Percentiles rank a stretch among this genome's conserved stretches.
Conservation (phyloP, 192 early-diverging fungal genomes). For the Podochytrium sp. region DNA sequence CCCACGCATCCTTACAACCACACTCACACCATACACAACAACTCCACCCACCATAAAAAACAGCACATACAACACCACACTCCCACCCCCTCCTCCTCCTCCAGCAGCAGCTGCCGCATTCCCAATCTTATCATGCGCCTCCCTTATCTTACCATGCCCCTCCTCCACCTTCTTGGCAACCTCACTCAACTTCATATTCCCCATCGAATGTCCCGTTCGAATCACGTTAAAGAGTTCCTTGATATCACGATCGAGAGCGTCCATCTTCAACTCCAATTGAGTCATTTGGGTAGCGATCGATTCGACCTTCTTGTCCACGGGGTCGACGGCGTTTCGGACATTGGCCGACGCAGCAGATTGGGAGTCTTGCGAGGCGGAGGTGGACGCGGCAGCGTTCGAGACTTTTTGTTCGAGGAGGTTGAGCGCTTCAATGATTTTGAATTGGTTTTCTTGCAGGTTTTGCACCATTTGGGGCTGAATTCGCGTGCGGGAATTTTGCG, state of each 20-base stretch:
- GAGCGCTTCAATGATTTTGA: conserved; percentile 55
- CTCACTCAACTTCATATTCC: conserved; percentile 15
- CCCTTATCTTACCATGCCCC: conserved; percentile 12
- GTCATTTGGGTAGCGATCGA: conserved; percentile 25
- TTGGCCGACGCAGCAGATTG: neutral
- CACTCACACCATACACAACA: conserved; percentile 28
- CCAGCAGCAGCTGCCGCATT: neutral
- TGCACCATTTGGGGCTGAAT: conserved; percentile 38
- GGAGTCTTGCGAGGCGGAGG: conserved; percentile 5
- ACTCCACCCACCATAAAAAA: conserved; percentile 34
- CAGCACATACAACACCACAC: conserved; percentile 12
- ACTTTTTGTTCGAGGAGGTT: conserved; percentile 46
- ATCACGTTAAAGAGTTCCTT: conserved; percentile 17
- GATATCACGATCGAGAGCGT: conserved; percentile 25
- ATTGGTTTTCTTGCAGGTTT: conserved; percentile 54
- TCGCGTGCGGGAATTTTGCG: neutral
- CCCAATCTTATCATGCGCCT: conserved; percentile 7
- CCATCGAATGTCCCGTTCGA: conserved; percentile 5
- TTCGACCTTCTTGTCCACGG: conserved; percentile 30
- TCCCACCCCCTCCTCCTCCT: neutral
- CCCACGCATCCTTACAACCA: conserved; percentile 28
- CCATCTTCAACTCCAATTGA: conserved; percentile 23
- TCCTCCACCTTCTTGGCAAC: conserved; percentile 28
- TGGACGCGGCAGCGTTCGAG: conserved; percentile 2
- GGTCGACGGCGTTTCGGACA: conserved; percentile 9